phyloP scores from a whole-genome alignment of 1,284 basidiomycete genomes.

The Leccinum pachyderme region DNA sequence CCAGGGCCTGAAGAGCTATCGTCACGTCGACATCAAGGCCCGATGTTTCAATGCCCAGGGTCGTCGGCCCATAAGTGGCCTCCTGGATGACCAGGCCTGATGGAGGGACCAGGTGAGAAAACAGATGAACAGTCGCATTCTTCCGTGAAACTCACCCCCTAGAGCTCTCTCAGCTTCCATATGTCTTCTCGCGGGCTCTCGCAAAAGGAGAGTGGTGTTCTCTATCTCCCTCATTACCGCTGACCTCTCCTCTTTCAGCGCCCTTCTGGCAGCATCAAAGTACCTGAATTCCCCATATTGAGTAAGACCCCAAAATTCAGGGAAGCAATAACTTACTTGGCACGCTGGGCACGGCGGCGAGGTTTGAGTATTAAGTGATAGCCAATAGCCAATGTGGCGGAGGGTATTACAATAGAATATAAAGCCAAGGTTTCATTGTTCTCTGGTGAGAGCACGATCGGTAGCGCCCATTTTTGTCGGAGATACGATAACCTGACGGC shows the following conservation, averaged over 20 bases:
- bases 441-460: constrained; percentile 51
- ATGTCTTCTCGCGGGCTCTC: constrained; percentile 45
- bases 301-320: constrained; percentile 15
- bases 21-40: constrained; percentile 74
- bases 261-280: constrained; percentile 48
- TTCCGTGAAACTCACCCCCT: constrained; percentile 28
- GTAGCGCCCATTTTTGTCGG: constrained; percentile 53
- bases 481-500: constrained; percentile 41
- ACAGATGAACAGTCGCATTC: constrained; percentile 1
- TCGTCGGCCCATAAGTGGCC: constrained; percentile 57
- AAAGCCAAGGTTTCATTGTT: constrained; percentile 44
- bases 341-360: constrained; percentile 40
- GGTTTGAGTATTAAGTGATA: constrained; percentile 55
- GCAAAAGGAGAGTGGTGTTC: constrained; percentile 46
- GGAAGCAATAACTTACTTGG: constrained; percentile 28
- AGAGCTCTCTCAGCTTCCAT: constrained; percentile 39
- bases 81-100: constrained; percentile 67
- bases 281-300: constrained; percentile 41
- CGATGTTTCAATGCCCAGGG: constrained; percentile 44
- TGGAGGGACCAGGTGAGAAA: constrained; percentile 7
- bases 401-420: constrained; percentile 47
- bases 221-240: constrained; percentile 56
- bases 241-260: constrained; percentile 58
- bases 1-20: constrained; percentile 78
- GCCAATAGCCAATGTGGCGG: constrained; percentile 42